These are phyloP conservation scores for Ricinus communis DNA, from an alignment of 345 rosid species.

Conservation along the genomic window DNA sequence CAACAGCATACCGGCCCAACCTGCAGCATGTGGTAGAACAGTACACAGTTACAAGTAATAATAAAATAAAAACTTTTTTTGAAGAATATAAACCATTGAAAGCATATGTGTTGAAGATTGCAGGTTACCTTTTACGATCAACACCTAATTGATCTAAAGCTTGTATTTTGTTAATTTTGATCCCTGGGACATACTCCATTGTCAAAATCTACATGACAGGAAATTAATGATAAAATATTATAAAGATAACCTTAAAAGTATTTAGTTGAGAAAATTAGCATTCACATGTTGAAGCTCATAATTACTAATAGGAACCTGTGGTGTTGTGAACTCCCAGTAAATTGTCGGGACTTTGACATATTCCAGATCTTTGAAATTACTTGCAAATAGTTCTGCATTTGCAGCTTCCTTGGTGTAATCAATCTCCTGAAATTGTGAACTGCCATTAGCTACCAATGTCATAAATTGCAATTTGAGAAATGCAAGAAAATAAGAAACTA, in stretches of 20 bases:
- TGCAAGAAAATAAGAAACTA: not conserved
- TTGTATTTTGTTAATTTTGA: slow-evolving; percentile 86
- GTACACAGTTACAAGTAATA: slow-evolving; percentile 10
- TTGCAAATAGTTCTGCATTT: slow-evolving; percentile 88
- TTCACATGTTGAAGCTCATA: slow-evolving; percentile 1
- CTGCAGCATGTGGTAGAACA: slow-evolving; percentile 39
- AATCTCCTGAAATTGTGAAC: slow-evolving; percentile 63
- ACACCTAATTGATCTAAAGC: slow-evolving; percentile 91
- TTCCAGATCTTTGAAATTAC: slow-evolving; percentile 74
- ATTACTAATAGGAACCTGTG: slow-evolving; percentile 55
- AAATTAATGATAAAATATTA: slow-evolving; percentile 3
- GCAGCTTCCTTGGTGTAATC: slow-evolving; percentile 98
- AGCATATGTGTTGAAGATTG: not conserved
- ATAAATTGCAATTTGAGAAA: not conserved
- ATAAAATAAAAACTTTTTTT: slow-evolving; percentile 8
- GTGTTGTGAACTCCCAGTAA: slow-evolving; percentile 84
- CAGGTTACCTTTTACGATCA: slow-evolving; percentile 75
- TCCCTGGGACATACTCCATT: slow-evolving; percentile 99
- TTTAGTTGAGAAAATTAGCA: not conserved
- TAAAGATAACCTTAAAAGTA: not conserved
- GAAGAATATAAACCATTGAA: not conserved
- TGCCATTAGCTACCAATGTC: slow-evolving; percentile 15
- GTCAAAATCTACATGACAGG: slow-evolving; percentile 65
- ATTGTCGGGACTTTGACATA: slow-evolving; percentile 89
- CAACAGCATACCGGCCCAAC: slow-evolving; percentile 93